These are phyloP conservation scores for Ceratobasidium papillatum DNA, from an alignment of 1,284 basidiomycete species.

Conservation along the genomic window DNA sequence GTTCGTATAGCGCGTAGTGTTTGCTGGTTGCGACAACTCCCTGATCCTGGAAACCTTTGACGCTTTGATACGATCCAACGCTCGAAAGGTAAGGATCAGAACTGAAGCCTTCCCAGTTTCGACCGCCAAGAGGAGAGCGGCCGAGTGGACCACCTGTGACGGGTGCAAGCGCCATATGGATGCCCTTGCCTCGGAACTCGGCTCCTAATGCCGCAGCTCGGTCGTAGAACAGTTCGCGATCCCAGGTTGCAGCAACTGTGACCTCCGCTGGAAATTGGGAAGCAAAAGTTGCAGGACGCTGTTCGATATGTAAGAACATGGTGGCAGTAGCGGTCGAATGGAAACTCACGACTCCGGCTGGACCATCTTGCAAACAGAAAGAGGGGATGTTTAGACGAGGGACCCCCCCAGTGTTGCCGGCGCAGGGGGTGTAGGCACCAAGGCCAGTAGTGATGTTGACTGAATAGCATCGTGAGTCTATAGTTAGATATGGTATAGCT, in stretches of 20 bases:
- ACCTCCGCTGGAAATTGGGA: constrained; percentile 27
- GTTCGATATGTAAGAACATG: background rate
- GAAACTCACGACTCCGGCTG: constrained; percentile 55
- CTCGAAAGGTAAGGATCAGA: constrained; percentile 53
- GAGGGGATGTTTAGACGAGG: constrained; percentile 60
- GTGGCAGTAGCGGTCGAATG: background rate
- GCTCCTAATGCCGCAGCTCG: constrained; percentile 73
- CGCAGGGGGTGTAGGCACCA: constrained; percentile 45
- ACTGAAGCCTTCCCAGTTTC: constrained; percentile 58
- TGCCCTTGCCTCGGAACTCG: constrained; percentile 83
- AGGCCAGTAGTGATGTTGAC: constrained; percentile 31
- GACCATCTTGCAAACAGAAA: constrained; percentile 71
- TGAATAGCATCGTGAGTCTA: background rate
- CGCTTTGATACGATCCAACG: constrained; percentile 51
- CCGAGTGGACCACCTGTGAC: constrained; percentile 56
- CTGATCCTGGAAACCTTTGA: constrained; percentile 54
- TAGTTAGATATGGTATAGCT: background rate
- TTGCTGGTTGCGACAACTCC: constrained; percentile 56
- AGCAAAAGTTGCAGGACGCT: constrained; percentile 13
- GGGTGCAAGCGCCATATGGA: constrained; percentile 61
- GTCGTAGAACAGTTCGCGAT: constrained; percentile 68
- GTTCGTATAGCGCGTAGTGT: constrained; percentile 48
- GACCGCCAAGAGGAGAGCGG: constrained; percentile 52
- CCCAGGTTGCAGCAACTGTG: constrained; percentile 42
- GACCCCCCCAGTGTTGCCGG: constrained; percentile 47